phyloP scores from a whole-genome alignment of 495 filamentous ascomycete genomes.

The Daldinia vernicosa region DNA sequence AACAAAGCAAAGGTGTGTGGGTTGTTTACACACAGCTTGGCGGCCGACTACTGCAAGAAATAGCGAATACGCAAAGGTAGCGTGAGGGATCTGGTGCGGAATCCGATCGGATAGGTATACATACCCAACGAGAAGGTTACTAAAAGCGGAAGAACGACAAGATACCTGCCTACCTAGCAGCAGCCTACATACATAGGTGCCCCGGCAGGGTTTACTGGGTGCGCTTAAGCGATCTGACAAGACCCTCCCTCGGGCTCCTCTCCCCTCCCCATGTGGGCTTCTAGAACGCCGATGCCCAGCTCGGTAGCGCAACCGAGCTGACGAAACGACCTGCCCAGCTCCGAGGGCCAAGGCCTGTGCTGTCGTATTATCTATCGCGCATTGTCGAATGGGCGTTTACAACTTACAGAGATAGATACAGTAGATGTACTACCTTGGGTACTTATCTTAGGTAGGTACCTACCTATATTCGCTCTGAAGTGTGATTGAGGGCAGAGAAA shows the following conservation, averaged over 20 bases:
- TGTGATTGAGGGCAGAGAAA: not conserved
- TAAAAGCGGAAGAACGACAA: slow-evolving; percentile 32
- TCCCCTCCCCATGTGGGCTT: slow-evolving; percentile 17
- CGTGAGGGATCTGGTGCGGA: slow-evolving; percentile 12
- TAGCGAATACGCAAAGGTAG: slow-evolving; percentile 21
- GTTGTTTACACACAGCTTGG: not conserved
- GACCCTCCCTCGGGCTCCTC: too few species aligned
- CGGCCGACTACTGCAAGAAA: too few species aligned
- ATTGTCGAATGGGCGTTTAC: not conserved
- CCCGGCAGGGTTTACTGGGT: not conserved
- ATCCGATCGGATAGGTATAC: not conserved
- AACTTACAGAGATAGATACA: not conserved
- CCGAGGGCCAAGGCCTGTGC: slow-evolving; percentile 4
- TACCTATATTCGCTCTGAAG: slow-evolving; percentile 2
- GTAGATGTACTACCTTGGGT: slow-evolving; percentile 23
- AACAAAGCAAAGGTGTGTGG: not conserved
- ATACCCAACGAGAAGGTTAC: slow-evolving; percentile 39
- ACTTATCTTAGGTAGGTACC: slow-evolving; percentile 21
- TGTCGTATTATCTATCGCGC: not conserved
- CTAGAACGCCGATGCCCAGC: slow-evolving; percentile 34
- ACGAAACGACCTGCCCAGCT: slow-evolving; percentile 13
- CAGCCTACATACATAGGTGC: not conserved
- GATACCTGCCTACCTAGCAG: too few species aligned
- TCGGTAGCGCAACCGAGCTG: slow-evolving; percentile 30
- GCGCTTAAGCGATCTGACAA: slow-evolving; percentile 32